Base-by-base conservation (phyloP, 1,284 basidiomycete genomes). In the Mycosarcoma mackinlayi region DNA sequence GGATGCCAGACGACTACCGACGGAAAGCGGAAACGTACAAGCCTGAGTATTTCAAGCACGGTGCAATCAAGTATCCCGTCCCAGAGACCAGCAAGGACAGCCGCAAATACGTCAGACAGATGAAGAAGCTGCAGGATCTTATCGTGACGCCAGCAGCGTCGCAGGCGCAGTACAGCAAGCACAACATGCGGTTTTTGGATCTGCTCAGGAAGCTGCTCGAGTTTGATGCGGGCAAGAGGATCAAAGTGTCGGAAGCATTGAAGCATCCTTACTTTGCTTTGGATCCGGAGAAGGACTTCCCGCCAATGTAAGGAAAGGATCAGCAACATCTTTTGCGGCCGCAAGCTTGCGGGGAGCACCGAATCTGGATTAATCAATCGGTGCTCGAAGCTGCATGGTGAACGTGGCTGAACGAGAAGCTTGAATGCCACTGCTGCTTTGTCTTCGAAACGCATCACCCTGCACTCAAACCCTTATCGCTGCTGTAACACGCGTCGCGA, bases 11-110 rank as follows among this genome's bases (percentile, higher is more conserved):
- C 41, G 88, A 90, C 5, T 93, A 95, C 83, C 73, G 84, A 2
- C 82, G 85, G 19, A 83, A 83, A 48, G 86, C 85, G 42, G 81
- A 83, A 83, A 75, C 75, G 18, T 89, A 88, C 57, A 93, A 92
- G 79, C 90, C 93, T 14, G 95, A 98, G 79, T 97, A 91, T 83
- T 98, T 98, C 86, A 92, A 91, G 81, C 89, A 91, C 38, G 83
- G 80, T 24, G 91, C 90, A 78, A 87, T 99, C 42, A 92, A 95
- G 83, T 98, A 92, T 88, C 95, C 96, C 0, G 92, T 92, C 75
- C 85, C 92, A 3, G 90, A 90, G 79, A 91, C 92, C 25, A 88
- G 90, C 16, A 90, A 91, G 78, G 91, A 94, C 81, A 94, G 92
- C 84, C 90, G 90, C 85, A 96, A 94, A 83, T 97, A 96, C 79